These are phyloP conservation scores for Eucalyptus camaldulensis DNA, from an alignment of 345 rosid genomes.

Conservation along the genomic window DNA sequence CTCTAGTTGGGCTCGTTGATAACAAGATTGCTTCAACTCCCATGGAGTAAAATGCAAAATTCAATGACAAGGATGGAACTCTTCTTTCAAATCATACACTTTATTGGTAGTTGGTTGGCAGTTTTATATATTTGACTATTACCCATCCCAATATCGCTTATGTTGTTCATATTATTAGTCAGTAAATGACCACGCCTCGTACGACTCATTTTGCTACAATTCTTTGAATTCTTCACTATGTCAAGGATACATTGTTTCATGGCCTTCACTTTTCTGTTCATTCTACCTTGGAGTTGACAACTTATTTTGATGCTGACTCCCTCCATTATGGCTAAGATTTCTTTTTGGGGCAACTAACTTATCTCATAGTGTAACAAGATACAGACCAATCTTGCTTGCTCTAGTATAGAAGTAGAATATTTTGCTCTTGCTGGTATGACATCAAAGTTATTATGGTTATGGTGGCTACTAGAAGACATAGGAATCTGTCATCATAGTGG, in stretches of 20 bases:
- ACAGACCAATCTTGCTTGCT: neutral
- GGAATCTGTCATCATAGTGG: neutral
- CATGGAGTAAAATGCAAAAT: neutral
- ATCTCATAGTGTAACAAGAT: neutral
- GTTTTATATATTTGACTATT: too few species aligned
- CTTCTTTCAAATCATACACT: neutral
- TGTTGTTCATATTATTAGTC: neutral
- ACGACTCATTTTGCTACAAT: neutral
- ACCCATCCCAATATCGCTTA: neutral
- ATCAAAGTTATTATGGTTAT: neutral
- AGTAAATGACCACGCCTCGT: accelerated
- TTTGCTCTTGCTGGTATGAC: neutral
- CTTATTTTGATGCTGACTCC: neutral
- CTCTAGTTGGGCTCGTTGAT: neutral
- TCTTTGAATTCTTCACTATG: neutral
- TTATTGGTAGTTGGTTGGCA: neutral
- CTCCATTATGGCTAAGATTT: neutral
- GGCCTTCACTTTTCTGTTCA: neutral
- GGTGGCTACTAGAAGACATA: neutral
- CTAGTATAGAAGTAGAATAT: neutral
- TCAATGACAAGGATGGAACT: neutral
- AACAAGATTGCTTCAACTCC: neutral
- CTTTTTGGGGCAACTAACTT: neutral
- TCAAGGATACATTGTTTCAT: neutral
- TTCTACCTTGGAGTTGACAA: neutral